phyloP scores from a whole-genome alignment of 208 protist species.

The Crithidia mellificae region DNA sequence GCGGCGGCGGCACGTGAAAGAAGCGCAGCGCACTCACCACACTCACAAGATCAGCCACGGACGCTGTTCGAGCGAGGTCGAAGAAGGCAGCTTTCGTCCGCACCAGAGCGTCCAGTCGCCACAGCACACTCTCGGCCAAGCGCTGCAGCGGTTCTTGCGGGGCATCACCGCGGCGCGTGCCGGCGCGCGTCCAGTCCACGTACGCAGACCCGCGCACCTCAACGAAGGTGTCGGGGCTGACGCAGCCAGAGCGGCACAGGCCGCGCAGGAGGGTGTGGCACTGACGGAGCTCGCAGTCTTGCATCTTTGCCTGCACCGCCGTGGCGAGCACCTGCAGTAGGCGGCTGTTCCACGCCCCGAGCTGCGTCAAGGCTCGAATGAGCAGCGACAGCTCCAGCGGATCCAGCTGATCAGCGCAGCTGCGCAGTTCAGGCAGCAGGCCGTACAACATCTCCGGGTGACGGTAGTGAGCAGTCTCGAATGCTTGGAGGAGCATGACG shows the following conservation, averaged over 20 bases:
- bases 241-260: conserved; percentile 62
- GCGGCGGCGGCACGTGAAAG: conserved; percentile 69
- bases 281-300: conserved; percentile 51
- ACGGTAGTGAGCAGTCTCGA: conserved; percentile 47
- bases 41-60: conserved; percentile 46
- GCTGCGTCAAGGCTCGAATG: conserved; percentile 57
- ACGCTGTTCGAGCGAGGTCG: conserved; percentile 33
- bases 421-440: conserved; percentile 52
- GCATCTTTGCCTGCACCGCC: conserved; percentile 42
- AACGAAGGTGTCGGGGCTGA: conserved; percentile 46
- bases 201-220: conserved; percentile 16
- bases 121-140: conserved; percentile 42
- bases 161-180: conserved; percentile 21
- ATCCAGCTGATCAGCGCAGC: conserved; percentile 47
- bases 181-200: conserved; percentile 11
- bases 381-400: conserved; percentile 79
- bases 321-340: conserved; percentile 44
- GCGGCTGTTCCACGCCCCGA: conserved; percentile 74
- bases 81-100: conserved; percentile 27
- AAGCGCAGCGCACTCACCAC: conserved; percentile 50
- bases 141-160: conserved; percentile 45
- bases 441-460: conserved; percentile 62
- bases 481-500: conserved; percentile 83
- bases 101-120: conserved; percentile 57
- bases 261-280: conserved; percentile 65